Base-by-base conservation (phyloP, 2,329 filamentous ascomycete genomes). In the Scopulariopsis brevicaulis region DNA sequence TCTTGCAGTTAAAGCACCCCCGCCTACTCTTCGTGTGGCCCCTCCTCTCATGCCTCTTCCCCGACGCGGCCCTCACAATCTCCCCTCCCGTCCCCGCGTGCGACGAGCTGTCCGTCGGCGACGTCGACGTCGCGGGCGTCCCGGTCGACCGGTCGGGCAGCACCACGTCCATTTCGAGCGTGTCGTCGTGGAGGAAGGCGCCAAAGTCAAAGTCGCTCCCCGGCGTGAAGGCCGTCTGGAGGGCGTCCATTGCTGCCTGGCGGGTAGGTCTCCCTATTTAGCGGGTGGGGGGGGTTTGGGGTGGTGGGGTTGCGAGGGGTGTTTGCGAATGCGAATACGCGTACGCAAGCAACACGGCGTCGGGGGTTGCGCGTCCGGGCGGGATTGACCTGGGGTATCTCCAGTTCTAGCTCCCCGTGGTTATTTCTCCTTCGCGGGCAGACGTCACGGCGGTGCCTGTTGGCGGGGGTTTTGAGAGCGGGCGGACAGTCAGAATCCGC, bases 1-100 rank as follows among this genome's bases (percentile, higher is more conserved):
- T 74, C 69, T 87, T 87, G 71, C 84, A 87, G 66, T 85, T 85
- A 67, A 79, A 86, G 68, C 84, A 87, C 10, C 84, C 84, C 18
- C 79, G 74, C 25, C 84, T 76, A 55, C 81, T 85, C 68, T 87
- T 87, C 12, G 81, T 86, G 62, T 87, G 84, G 0, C 84, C 83
- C 61, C 82, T 77, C 58, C 84, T 71, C 66, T 82, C 80, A 24
- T 54, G 52, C 57, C 57, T 54, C 53, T 54, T 35, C 46, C 40
- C 54, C 52, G 32, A 14, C 10, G 51, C 18, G 14, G 56, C 20
- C 52, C 35, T 34, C 22, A 48, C 24, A 7, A 59, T 20, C 37
- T 56, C 54, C 32, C 25, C 37, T 10, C 56, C 24, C 11, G 56
- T 24, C 50, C 52, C 54, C 14, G 58, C 20, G 2, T 53, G 50